These are phyloP conservation scores for Elaeis oleifera DNA, from an alignment of 202 grass and related monocot genomes.

Conservation along the genomic window DNA sequence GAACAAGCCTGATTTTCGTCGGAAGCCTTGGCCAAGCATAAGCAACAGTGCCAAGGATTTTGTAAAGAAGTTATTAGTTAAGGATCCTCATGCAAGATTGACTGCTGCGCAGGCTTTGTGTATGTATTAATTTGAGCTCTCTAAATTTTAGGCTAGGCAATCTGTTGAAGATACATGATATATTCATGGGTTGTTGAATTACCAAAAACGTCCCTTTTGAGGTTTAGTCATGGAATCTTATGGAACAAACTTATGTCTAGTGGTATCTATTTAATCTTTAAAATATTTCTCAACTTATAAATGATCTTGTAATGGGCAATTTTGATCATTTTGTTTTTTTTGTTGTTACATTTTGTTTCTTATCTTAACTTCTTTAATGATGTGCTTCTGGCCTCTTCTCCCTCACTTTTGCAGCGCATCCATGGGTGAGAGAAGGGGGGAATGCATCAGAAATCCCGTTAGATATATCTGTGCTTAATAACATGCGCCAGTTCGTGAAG, in stretches of 20 bases:
- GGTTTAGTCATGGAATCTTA: neutral
- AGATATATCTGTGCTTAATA: slow-evolving; percentile 89
- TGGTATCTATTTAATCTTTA: no score
- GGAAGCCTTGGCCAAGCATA: slow-evolving; percentile 88
- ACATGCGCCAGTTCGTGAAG: slow-evolving; percentile 93
- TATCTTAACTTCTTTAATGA: slow-evolving; percentile 10
- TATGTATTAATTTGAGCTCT: slow-evolving; percentile 27
- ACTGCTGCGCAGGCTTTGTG: slow-evolving; percentile 95
- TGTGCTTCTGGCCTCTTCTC: no score
- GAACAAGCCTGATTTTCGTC: slow-evolving; percentile 83
- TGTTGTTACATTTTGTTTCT: slow-evolving; percentile 1
- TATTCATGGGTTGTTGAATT: neutral
- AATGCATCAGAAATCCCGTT: slow-evolving; percentile 77
- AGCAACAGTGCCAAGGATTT: slow-evolving; percentile 92
- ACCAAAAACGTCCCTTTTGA: neutral
- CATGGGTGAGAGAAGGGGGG: slow-evolving; percentile 96
- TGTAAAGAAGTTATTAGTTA: slow-evolving; percentile 89
- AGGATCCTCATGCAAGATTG: slow-evolving; percentile 87
- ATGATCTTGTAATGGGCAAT: neutral
- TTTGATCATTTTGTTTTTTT: slow-evolving; percentile 9
- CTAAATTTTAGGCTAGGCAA: no score
- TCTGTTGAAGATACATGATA: no score
- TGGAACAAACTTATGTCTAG: no score
- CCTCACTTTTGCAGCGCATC: slow-evolving; percentile 50
- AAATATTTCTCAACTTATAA: no score